Evolutionary conservation across 805 yeast genomes (phyloP), one percentile per base, ranked within the genome.

Genomic region (Gaillardinia entomophila): DNA sequence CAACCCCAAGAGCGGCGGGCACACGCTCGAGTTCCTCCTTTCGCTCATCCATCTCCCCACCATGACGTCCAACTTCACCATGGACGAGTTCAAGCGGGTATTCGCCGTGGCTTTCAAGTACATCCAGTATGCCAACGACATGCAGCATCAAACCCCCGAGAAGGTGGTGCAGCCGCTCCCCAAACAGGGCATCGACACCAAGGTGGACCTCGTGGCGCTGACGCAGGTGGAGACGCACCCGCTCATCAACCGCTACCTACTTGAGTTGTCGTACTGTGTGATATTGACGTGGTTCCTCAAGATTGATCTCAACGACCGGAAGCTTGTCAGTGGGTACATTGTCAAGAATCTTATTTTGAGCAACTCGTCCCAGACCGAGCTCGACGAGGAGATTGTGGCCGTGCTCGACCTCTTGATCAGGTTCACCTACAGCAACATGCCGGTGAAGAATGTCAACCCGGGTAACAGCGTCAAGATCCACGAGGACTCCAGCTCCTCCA

Each of bases 81-180:
- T 71, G 13, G 92, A 83, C 31, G 95, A 87, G 45, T 82, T 71
- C 51, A 81, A 79, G 46, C 66, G 88, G 29, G 85, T 86, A 2
- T 84, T 87, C 61, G 95, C 84, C 2, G 82, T 87, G 51, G 81
- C 88, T 1, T 83, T 87, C 61, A 79, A 80, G 45, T 81, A 79
- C 45, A 81, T 86, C 34, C 85, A 83, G 48, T 79, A 78, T 48
- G 75, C 86, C 2, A 66, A 71, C 32, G 88, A 82, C 43, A 49
- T 55, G 35, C 42, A 60, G 40, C 42, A 53, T 31, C 42, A 62
- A 48, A 31, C 46, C 36, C 13, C 33, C 41, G 33, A 40, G 38
- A 37, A 27, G 33, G 38, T 4, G 15, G 30, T 5, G 20, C 40
- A 31, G 23, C 33, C 33, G 7, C 30, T 49, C 4, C 62, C 62